phyloP scores from a whole-genome alignment of 1,284 basidiomycete species.

The Cutaneotrichosporon sp. region DNA sequence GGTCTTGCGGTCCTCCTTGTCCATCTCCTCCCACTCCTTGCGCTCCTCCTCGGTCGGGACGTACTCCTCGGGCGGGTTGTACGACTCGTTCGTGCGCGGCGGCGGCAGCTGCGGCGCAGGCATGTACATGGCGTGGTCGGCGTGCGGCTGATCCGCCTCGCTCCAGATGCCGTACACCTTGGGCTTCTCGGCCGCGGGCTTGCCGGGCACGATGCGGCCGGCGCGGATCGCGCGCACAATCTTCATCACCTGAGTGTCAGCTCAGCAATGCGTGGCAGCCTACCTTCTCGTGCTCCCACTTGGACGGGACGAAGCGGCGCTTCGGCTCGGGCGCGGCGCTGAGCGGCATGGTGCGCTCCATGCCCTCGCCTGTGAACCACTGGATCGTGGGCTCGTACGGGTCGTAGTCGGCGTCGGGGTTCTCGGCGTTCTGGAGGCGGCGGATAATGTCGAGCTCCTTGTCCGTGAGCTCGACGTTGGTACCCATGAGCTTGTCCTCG shows the following conservation, averaged over 20 bases:
- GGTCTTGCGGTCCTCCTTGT: slow-evolving; percentile 87
- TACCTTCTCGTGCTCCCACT: slow-evolving; percentile 99
- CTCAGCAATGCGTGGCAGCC: too few relatives aligned
- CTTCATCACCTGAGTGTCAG: slow-evolving; percentile 81
- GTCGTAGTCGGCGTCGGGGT: slow-evolving; percentile 85
- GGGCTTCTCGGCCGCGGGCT: slow-evolving; percentile 68
- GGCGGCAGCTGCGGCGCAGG: slow-evolving; percentile 90
- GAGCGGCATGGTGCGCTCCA: slow-evolving; percentile 90
- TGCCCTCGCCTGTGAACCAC: slow-evolving; percentile 97
- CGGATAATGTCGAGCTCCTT: slow-evolving; percentile 96
- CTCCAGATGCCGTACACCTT: slow-evolving; percentile 92
- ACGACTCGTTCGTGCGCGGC: slow-evolving; percentile 91
- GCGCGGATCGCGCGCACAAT: slow-evolving; percentile 97
- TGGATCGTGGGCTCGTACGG: slow-evolving; percentile 92
- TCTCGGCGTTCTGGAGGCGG: slow-evolving; percentile 83
- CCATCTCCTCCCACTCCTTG: slow-evolving; percentile 78
- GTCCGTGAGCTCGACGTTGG: slow-evolving; percentile 80
- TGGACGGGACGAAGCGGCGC: slow-evolving; percentile 93
- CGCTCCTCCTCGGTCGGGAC: slow-evolving; percentile 85
- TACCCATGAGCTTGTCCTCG: slow-evolving; percentile 84
- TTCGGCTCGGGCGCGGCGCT: slow-evolving; percentile 93
- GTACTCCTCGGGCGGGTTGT: slow-evolving; percentile 98
- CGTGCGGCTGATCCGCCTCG: slow-evolving; percentile 63
- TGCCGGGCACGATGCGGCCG: slow-evolving; percentile 88
- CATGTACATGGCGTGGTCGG: slow-evolving; percentile 72